These are phyloP conservation scores for Fusarium circinatum DNA, from an alignment of 2,329 filamentous ascomycete genomes.

Conservation along the genomic window DNA sequence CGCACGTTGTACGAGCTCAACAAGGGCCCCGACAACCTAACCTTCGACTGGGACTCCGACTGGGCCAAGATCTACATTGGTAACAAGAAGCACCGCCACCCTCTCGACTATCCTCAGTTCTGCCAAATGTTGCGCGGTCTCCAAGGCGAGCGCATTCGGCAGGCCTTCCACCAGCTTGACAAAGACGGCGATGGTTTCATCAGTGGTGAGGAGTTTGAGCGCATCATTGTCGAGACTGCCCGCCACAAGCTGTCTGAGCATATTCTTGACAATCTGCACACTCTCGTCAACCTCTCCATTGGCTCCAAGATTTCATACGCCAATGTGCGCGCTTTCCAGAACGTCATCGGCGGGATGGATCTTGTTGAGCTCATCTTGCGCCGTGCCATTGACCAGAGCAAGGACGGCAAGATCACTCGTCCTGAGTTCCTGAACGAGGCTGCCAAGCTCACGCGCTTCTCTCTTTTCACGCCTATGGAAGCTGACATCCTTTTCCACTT, in stretches of 20 bases:
- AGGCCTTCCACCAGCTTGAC: conserved; percentile 93
- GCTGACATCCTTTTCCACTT: conserved; percentile 99
- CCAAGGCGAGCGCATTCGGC: conserved; percentile 93
- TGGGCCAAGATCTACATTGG: conserved; percentile 97
- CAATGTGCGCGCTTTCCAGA: conserved; percentile 97
- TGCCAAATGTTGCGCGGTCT: conserved; percentile 97
- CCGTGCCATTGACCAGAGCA: conserved; percentile 83
- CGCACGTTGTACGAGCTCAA: conserved; percentile 86
- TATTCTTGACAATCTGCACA: conserved; percentile 87
- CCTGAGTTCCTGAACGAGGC: conserved; percentile 96
- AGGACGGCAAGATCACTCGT: conserved; percentile 92
- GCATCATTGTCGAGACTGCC: conserved; percentile 92
- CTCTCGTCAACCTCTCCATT: conserved; percentile 92
- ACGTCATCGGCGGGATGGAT: conserved; percentile 98
- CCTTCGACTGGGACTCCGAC: conserved; percentile 97
- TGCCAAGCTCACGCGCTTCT: conserved; percentile 89
- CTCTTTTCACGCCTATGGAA: conserved; percentile 97
- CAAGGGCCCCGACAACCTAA: conserved; percentile 84
- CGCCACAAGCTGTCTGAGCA: conserved; percentile 98
- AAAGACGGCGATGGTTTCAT: conserved; percentile 94
- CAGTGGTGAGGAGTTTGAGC: conserved; percentile 93
- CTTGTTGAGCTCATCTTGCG: conserved; percentile 93
- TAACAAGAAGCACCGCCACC: conserved; percentile 85
- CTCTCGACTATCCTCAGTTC: conserved; percentile 95
- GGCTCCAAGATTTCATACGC: conserved; percentile 97